Evolutionary conservation across 2,329 filamentous ascomycete genomes (phyloP), one percentile per base, ranked within the genome.

Genomic region (Cladophialophora carrionii): DNA sequence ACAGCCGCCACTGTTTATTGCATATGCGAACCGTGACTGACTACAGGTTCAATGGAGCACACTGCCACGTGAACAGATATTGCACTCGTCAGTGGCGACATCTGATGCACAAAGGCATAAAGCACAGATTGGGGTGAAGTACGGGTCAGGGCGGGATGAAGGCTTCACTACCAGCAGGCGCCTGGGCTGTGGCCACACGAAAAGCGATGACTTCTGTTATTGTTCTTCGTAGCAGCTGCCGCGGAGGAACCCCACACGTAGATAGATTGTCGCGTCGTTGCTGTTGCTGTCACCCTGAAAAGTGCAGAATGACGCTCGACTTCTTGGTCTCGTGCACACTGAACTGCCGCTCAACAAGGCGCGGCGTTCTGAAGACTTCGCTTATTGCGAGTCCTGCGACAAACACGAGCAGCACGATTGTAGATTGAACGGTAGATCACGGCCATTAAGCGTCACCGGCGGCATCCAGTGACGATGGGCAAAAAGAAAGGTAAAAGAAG

Each of bases 201-300:
- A 22, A 51, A 51, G 29, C 57, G 34, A 59, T 32, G 41, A 32
- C 37, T 22, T 58, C 12, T 43, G 24, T 20, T 46, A 32, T 26
- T 57, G 24, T 58, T 49, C 34, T 24, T n/a, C 5, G n/a, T 26
- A 31, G 26, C 17, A 20, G 43, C 31, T 34, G 57, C 57, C 31
- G 49, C 41, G 57, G 32, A 53, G 14, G 31, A 41, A 52, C 32
- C 41, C 43, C 14, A 26, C 54, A 58, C 58, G 55, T 67, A 67
- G 57, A 67, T 67, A 67, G 65, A 61, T 53, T 64, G 53, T 61
- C 57, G 62, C 52, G 65, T 62, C 54, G 53, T 29, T 29, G 26
- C 26, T 29, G 26, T 48, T 59, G 31, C 54, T 55, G 59, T 62
- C 55, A 55, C 54, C 52, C 4, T 43, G 37, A n/a, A 54, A 51